These are phyloP conservation scores for Oidium heveae DNA, from an alignment of 2,329 filamentous ascomycete species.

Conservation along the genomic window DNA sequence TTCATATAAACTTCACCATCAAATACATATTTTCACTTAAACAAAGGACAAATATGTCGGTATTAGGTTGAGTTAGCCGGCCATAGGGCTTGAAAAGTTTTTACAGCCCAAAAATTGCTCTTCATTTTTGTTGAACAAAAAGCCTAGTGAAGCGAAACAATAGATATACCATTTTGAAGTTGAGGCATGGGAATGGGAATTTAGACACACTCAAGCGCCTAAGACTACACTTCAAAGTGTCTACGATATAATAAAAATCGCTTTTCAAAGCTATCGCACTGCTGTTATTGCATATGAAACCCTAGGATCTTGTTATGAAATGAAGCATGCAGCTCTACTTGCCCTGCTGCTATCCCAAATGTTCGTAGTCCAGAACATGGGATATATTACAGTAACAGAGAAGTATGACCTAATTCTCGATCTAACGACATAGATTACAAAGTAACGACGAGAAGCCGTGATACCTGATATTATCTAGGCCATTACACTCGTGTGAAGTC, in stretches of 20 bases:
- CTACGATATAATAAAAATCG: neutral
- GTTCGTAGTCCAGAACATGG: too few relatives aligned
- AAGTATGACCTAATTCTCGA: too few relatives aligned
- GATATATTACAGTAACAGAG: too few relatives aligned
- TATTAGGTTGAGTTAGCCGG: neutral
- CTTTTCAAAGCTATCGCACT: neutral
- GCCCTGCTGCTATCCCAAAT: too few relatives aligned
- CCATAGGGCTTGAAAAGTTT: neutral
- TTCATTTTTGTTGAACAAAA: neutral
- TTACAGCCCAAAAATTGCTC: neutral
- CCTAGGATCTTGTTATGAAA: neutral
- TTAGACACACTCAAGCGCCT: neutral
- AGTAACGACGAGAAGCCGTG: too few relatives aligned
- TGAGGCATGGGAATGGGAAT: neutral
- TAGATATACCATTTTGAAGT: neutral
- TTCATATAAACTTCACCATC: too few relatives aligned
- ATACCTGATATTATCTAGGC: too few relatives aligned
- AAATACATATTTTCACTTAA: too few relatives aligned
- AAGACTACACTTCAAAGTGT: neutral
- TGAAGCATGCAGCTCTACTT: too few relatives aligned
- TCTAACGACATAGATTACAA: too few relatives aligned
- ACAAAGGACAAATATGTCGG: too few relatives aligned
- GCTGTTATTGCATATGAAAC: neutral
- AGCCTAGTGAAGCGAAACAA: neutral
- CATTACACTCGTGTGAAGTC: too few relatives aligned